These are phyloP conservation scores for Aspergillus persii DNA, from an alignment of 2,329 filamentous ascomycete genomes.

Conservation along the genomic window DNA sequence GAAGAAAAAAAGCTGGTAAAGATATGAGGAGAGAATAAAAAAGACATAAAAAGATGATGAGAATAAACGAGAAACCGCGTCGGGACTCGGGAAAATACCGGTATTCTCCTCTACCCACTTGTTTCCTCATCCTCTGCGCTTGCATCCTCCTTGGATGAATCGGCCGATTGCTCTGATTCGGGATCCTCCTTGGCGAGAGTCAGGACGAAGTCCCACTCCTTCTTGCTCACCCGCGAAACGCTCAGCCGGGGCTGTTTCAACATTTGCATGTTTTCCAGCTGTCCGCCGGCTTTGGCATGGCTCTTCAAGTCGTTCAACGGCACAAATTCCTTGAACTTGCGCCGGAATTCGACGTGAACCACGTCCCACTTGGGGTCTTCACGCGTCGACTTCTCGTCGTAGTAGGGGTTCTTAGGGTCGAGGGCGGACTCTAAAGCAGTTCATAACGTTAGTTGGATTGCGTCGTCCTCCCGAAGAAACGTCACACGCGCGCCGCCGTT, in stretches of 20 bases:
- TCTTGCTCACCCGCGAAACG: slow-evolving; percentile 56
- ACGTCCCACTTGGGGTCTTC: slow-evolving; percentile 78
- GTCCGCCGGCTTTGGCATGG: slow-evolving; percentile 54
- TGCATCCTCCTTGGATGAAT: slow-evolving; percentile 7
- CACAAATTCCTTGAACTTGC: slow-evolving; percentile 73
- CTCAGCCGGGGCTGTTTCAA: slow-evolving; percentile 79
- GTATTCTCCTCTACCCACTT: slow-evolving; percentile 11
- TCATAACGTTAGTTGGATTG: slow-evolving; percentile 10
- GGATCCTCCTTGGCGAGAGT: slow-evolving; percentile 38
- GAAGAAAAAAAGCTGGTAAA: not conserved
- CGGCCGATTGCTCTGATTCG: slow-evolving; percentile 2
- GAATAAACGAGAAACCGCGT: not conserved
- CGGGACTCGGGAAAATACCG: not conserved
- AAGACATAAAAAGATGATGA: not conserved
- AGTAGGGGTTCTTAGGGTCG: slow-evolving; percentile 72
- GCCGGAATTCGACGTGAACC: slow-evolving; percentile 82
- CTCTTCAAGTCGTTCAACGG: slow-evolving; percentile 69
- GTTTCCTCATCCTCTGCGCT: slow-evolving; percentile 12
- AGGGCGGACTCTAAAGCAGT: slow-evolving; percentile 61
- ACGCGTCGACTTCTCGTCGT: slow-evolving; percentile 71
- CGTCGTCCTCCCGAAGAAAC: not conserved
- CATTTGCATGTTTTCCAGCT: slow-evolving; percentile 75
- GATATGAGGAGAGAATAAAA: not conserved
- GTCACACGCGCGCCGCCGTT: slow-evolving; percentile 14
- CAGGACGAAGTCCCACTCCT: slow-evolving; percentile 51